Base-by-base conservation (phyloP, 441 rosid species). In the Corymbia citriodora region DNA sequence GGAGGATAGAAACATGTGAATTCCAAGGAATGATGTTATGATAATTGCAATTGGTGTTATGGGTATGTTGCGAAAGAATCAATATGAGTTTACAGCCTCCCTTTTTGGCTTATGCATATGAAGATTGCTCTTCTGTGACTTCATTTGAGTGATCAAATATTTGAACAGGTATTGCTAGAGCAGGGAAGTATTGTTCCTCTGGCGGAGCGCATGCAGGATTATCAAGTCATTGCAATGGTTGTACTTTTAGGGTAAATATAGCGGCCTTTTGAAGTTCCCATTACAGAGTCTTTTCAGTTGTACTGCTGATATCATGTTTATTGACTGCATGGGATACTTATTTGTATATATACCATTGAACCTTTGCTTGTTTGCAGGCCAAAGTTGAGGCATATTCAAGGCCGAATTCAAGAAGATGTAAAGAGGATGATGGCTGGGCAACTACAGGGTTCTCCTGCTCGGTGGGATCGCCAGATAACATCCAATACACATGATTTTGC, bases 201-300 rank as follows among this genome's bases (percentile, higher is more conserved):
- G 48, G 90, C 93, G 11, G 96, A 97, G 74, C 94, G 94, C 89
- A 97, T 98, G 98, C 95, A 89, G 86, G 97, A 92, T 91, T 97
- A 97, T 93, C 97, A 97, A 89, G 97, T 95, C 89, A 92, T 95
- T 74, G 99, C 98, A 90, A 97, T 97, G 99, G 92, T 98, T 93
- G 93, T 97, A 93, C 92, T 97, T 88, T 93, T 95, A 82, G 99
- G 99, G 99, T 97, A 95, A 18, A 55, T 88, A 87, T 91, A 85
- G 85, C 49, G 27, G 17, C 91, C 29, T 5, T 57, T 52, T 90
- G 27, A 81, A 49, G 18, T 87, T 48, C 65, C 31, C 83, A 36
- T 68, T 68, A 59, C 86, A 89, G 18, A 55, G 63, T 55, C 63
- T n/a, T 21, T 19, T 54, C 10, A 40, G 31, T 89, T 55, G 68